Evolutionary conservation across 495 filamentous ascomycete genomes (phyloP).

Genomic region (Daldinia vernicosa): DNA sequence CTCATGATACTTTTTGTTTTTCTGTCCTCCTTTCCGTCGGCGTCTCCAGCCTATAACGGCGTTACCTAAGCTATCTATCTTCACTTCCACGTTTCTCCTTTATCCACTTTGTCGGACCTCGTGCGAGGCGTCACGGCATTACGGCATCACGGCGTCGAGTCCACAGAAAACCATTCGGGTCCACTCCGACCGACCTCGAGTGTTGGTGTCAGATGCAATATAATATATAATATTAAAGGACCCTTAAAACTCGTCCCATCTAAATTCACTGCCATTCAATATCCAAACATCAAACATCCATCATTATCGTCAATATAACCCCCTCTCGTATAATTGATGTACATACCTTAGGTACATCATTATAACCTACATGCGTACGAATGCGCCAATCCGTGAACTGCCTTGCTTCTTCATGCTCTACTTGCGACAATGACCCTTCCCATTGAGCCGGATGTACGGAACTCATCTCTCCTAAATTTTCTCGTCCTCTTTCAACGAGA

Average conservation of each 20-base stretch:
- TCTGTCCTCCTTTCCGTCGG: neutral
- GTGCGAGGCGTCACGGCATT: neutral
- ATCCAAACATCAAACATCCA: neutral
- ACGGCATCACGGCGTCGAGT: neutral
- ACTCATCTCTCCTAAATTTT: conserved; percentile 20
- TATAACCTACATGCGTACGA: neutral
- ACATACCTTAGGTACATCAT: conserved; percentile 7
- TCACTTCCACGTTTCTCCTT: neutral
- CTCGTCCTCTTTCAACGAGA: conserved; percentile 12
- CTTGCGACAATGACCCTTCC: conserved; percentile 26
- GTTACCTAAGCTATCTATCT: conserved; percentile 6
- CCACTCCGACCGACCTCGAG: neutral
- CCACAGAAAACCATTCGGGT: conserved; percentile 11
- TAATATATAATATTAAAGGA: neutral
- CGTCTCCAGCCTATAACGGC: neutral
- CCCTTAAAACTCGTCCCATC: neutral
- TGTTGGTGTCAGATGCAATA: neutral
- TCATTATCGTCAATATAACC: conserved; percentile 2
- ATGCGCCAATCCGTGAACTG: conserved; percentile 23
- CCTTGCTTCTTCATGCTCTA: conserved; percentile 23
- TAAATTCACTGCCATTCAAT: neutral
- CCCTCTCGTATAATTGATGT: conserved; percentile 1
- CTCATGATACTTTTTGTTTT: conserved; percentile 37
- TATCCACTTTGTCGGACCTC: conserved; percentile 14
- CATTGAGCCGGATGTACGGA: conserved; percentile 35